phyloP scores from a whole-genome alignment of 345 rosid species.

The Syzygium oleosum region DNA sequence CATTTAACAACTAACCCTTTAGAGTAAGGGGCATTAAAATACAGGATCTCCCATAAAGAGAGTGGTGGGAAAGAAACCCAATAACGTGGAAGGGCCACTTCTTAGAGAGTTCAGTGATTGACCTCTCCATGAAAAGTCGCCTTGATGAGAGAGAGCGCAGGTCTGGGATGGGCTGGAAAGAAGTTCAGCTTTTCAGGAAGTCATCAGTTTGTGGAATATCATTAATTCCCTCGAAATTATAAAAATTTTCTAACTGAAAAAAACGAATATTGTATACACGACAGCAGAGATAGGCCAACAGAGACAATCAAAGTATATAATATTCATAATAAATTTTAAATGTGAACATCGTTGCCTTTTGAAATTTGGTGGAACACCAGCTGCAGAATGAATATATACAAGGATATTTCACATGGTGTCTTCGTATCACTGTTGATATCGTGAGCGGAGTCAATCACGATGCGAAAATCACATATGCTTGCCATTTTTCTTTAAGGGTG shows the following conservation, averaged over 20 bases:
- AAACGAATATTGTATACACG: not conserved
- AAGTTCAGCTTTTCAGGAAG: slow-evolving; percentile 41
- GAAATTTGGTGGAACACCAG: not conserved
- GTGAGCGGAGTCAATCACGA: too few species aligned
- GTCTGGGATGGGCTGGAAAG: slow-evolving; percentile 51
- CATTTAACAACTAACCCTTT: too few species aligned
- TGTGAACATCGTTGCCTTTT: not conserved
- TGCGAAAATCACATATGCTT: too few species aligned
- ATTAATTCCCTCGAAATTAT: not conserved
- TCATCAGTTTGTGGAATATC: not conserved
- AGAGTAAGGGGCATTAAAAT: too few species aligned
- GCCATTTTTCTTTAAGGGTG: too few species aligned
- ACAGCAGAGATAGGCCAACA: not conserved
- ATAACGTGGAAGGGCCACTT: not conserved
- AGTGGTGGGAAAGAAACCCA: too few species aligned
- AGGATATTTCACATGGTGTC: not conserved
- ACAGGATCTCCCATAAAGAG: too few species aligned
- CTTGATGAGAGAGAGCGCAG: slow-evolving; percentile 9
- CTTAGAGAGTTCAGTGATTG: slow-evolving; percentile 10
- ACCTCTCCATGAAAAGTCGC: slow-evolving; percentile 18
- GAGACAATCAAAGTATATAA: not conserved
- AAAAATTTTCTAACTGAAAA: not conserved
- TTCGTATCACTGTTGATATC: not conserved
- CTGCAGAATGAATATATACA: not conserved
- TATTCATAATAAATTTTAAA: not conserved